phyloP scores from a whole-genome alignment of 2,329 filamentous ascomycete species.

The Fusarium pininemorale region DNA sequence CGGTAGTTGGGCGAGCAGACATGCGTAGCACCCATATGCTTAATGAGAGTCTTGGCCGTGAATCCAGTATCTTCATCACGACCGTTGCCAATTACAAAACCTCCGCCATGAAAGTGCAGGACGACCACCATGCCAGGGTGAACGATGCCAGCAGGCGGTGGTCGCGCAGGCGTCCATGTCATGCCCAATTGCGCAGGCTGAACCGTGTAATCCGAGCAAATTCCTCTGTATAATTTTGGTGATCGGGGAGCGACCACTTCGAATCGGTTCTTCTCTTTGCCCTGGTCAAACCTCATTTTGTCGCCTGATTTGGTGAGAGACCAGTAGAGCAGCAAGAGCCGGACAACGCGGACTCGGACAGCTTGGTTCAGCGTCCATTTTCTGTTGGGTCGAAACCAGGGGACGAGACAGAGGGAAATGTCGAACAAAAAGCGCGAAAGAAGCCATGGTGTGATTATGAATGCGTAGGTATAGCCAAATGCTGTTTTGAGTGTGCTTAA shows the following conservation, averaged over 20 bases:
- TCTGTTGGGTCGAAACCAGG: constrained; percentile 2
- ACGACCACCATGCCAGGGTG: constrained; percentile 9
- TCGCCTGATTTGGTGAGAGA: constrained; percentile 25
- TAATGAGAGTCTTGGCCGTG: constrained; percentile 17
- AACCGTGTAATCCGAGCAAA: constrained; percentile 5
- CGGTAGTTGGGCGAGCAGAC: constrained; percentile 37
- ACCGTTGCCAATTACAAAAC: constrained; percentile 32
- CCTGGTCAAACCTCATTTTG: not conserved
- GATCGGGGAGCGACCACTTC: constrained; percentile 25
- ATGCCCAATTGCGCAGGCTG: constrained; percentile 22
- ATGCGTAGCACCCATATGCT: constrained; percentile 32
- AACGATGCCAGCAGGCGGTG: constrained; percentile 19
- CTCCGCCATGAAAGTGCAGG: constrained; percentile 34
- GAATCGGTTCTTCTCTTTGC: constrained; percentile 30
- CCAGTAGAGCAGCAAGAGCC: constrained; percentile 34
- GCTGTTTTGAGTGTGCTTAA: not conserved
- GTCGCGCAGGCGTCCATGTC: constrained; percentile 34
- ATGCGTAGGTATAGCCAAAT: not conserved
- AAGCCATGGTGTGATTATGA: constrained; percentile 21
- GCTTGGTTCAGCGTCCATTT: constrained; percentile 31
- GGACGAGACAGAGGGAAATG: constrained; percentile 18
- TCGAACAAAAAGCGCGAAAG: constrained; percentile 26
- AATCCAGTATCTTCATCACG: constrained; percentile 35
- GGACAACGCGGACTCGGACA: constrained; percentile 27
- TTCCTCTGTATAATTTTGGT: constrained; percentile 23